phyloP scores from a whole-genome alignment of 768 basidiomycete species.

The Daedaleopsis sinensis region DNA sequence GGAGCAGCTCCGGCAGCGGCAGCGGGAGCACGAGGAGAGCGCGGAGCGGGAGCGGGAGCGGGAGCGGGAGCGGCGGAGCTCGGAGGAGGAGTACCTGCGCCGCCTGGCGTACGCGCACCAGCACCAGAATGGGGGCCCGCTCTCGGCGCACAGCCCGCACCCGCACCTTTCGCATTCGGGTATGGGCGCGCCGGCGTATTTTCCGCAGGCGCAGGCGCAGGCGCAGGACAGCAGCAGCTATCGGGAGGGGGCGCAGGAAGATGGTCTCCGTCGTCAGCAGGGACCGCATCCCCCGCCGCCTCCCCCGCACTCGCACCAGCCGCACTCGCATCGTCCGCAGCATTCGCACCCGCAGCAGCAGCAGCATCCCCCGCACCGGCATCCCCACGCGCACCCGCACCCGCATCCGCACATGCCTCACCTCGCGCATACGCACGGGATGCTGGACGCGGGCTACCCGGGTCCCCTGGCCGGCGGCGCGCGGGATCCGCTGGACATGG shows the following conservation, averaged over 20 bases:
- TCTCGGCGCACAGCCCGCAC: conserved; percentile 26
- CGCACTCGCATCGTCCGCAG: conserved; percentile 29
- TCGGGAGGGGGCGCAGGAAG: conserved; percentile 38
- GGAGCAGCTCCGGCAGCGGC: conserved; percentile 32
- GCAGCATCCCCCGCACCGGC: conserved; percentile 23
- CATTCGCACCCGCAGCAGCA: background rate
- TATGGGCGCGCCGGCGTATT: conserved; percentile 32
- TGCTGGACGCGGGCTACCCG: conserved; percentile 14
- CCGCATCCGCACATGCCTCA: conserved; percentile 9
- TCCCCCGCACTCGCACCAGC: conserved; percentile 33
- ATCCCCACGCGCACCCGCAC: conserved; percentile 5
- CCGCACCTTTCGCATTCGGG: conserved; percentile 22
- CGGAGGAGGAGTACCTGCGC: conserved; percentile 42
- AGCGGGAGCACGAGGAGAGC: conserved; percentile 40
- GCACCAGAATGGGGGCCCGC: conserved; percentile 9
- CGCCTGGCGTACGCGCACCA: conserved; percentile 39
- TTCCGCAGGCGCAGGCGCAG: conserved; percentile 18
- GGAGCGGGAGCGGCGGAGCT: conserved; percentile 35
- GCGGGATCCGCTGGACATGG: conserved; percentile 27
- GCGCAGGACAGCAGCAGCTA: conserved; percentile 23
- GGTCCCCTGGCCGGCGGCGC: conserved; percentile 18
- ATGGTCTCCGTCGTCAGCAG: conserved; percentile 34
- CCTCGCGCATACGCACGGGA: conserved; percentile 10
- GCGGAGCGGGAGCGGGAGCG: conserved; percentile 38
- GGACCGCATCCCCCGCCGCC: too few relatives aligned